These are phyloP conservation scores for Paramecium sexaurelia DNA, from an alignment of 73 alveolate species.

Conservation along the genomic window DNA sequence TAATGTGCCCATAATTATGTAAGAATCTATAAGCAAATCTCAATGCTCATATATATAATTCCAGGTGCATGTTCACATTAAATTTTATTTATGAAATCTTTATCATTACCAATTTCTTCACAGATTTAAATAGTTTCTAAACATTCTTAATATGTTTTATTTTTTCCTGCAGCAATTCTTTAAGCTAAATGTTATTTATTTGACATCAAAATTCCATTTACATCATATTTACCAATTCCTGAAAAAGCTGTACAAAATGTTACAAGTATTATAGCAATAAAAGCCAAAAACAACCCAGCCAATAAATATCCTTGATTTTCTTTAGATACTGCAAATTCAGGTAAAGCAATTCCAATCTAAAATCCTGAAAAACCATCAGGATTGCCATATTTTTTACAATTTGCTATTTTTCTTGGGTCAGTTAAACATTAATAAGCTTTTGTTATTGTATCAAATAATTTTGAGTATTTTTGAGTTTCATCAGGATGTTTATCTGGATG, in stretches of 20 bases:
- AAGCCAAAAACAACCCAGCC: not conserved
- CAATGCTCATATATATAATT: constrained; percentile 17
- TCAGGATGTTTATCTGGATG: constrained; percentile 55
- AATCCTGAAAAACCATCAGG: constrained; percentile 46
- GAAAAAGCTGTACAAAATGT: not conserved
- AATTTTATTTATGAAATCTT: not conserved
- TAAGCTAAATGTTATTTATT: not conserved
- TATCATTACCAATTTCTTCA: not conserved
- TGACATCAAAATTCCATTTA: not conserved
- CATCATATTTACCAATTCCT: constrained; percentile 18
- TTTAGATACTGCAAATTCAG: constrained; percentile 27
- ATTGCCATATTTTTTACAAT: constrained; percentile 50
- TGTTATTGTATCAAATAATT: not conserved
- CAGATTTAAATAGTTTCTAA: constrained; percentile 21
- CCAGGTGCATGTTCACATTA: constrained; percentile 51
- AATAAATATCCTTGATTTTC: constrained; percentile 21
- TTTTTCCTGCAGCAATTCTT: not conserved
- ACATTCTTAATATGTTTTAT: not conserved
- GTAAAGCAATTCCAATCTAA: constrained; percentile 34
- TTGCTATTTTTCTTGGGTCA: constrained; percentile 41
- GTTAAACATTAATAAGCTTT: constrained; percentile 51
- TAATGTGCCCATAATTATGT: not conserved
- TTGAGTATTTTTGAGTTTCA: not conserved
- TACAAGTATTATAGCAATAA: not conserved
- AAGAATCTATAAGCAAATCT: not conserved